A percentile compares a stretch with the other conserved stretches of the same genome.
phyloP scores from a whole-genome alignment of 1,139 yeast genomes.

The Candida sanyaensis region DNA sequence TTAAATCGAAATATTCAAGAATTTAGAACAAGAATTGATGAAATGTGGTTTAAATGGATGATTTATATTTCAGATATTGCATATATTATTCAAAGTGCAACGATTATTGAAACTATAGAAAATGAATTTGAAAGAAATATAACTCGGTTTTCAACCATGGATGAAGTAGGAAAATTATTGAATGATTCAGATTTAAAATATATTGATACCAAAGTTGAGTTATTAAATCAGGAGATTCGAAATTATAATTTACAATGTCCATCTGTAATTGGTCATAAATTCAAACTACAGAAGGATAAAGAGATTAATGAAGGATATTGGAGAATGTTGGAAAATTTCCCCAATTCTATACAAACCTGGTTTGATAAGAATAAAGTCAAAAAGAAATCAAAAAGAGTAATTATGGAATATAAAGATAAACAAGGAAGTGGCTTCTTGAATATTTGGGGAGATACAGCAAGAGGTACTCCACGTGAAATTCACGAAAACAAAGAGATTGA shows the following conservation, averaged over 20 bases:
- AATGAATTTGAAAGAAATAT: slow-evolving; percentile 11
- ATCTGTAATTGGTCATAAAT: slow-evolving; percentile 61
- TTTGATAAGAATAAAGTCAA: slow-evolving; percentile 19
- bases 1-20: slow-evolving; percentile 47
- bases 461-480: slow-evolving; percentile 1
- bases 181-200: slow-evolving; percentile 24
- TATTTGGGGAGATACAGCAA: slow-evolving; percentile 10
- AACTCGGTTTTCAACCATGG: slow-evolving; percentile 3
- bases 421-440: slow-evolving; percentile 10
- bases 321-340: slow-evolving; percentile 17
- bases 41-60: slow-evolving; percentile 44
- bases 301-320: slow-evolving; percentile 44
- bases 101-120: slow-evolving; percentile 15
- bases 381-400: slow-evolving; percentile 5
- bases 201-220: slow-evolving; percentile 43
- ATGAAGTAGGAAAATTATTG: slow-evolving; percentile 5
- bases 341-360: slow-evolving; percentile 18
- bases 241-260: slow-evolving; percentile 85
- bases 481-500: slow-evolving; percentile 19
- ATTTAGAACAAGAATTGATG: slow-evolving; percentile 48
- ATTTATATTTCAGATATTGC: slow-evolving; percentile 23
- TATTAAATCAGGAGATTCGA: slow-evolving; percentile 61
- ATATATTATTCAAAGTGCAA: slow-evolving; percentile 17
- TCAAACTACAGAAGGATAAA: slow-evolving; percentile 53
- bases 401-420: slow-evolving; percentile 3